Percentiles rank a stretch among this genome's conserved stretches.
phyloP scores from a whole-genome alignment of 108 stramenopile genomes.

The Schizochytrium sp. region DNA sequence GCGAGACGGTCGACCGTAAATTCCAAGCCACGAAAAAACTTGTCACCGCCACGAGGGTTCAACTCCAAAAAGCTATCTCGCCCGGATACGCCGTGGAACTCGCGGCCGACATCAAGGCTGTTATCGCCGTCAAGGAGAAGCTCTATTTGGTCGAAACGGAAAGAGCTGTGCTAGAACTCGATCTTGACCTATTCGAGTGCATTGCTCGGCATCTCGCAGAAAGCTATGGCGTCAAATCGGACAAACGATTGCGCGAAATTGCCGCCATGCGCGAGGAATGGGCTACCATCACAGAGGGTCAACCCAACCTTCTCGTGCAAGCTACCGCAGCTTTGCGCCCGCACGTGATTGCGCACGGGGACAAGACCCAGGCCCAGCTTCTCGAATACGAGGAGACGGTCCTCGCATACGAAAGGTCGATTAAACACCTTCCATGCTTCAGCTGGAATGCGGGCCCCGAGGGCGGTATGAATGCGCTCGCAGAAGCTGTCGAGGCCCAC shows the following conservation, averaged over 20 bases:
- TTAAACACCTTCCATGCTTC: constrained; percentile 46
- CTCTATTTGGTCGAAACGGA: background rate
- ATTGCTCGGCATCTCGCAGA: background rate
- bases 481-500: constrained; percentile 29
- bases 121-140: constrained; percentile 30
- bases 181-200: background rate
- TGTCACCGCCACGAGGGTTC: background rate
- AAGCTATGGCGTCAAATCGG: background rate
- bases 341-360: constrained; percentile 49
- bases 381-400: constrained; percentile 46
- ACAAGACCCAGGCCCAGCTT: constrained; percentile 53
- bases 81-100: constrained; percentile 36
- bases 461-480: constrained; percentile 37
- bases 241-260: background rate
- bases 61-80: constrained; percentile 1
- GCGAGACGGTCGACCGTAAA: background rate
- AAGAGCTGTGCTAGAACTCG: background rate
- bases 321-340: constrained; percentile 39
- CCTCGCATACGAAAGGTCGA: constrained; percentile 30
- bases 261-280: background rate
- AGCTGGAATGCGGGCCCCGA: constrained; percentile 31
- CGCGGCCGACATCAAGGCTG: constrained; percentile 21
- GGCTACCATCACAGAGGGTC: background rate
- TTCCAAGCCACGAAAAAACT: background rate
- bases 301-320: background rate